Base-by-base conservation (phyloP, 2,329 filamentous ascomycete species). In the Arthroderma uncinatum region DNA sequence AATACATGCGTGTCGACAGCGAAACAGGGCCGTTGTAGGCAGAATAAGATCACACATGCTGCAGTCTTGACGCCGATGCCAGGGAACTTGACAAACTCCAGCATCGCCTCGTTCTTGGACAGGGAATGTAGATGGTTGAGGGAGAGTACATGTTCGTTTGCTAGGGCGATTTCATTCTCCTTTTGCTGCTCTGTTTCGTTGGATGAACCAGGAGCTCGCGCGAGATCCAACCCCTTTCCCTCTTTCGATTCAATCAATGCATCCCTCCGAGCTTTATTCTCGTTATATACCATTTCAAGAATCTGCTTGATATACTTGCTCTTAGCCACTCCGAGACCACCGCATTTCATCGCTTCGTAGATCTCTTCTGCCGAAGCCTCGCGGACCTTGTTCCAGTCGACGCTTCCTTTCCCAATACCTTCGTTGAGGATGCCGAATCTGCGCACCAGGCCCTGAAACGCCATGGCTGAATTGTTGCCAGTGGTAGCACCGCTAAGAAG, bases 311-410 rank as follows among this genome's bases (percentile, higher is more conserved):
- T 88, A 62, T 84, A 77, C 55, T 79, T 83, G 59, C 82, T 84
- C 70, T 91, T 93, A 14, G 77, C 76, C n/a, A 80, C 78, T 1
- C 82, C 85, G 1, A 91, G 74, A 0, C 89, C 89, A 8, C 87
- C 87, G 6, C 74, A 71, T 62, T 82, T 83, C 65, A 93, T 89
- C 0, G 86, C 81, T 54, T 84, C 73, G 48, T 80, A 81, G n/a
- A 93, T 75, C 4, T 85, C 80, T 39, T 79, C 74, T 3, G 80
- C 67, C 0, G 80, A 69, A 1, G 83, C 81, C 25, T 73, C 69
- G 21, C 82, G 80, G 1, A 91, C 84, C 8, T 81, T 82, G 62
- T 89, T 81, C 85, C 86, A 92, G 66, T 90, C 76, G 6, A 90
- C 84, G 56, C 84, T 87, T 2, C 84, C 85, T 63, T 84, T 82